Conservation (phyloP, 2,329 filamentous ascomycete species). For the Scedosporium boydii region DNA sequence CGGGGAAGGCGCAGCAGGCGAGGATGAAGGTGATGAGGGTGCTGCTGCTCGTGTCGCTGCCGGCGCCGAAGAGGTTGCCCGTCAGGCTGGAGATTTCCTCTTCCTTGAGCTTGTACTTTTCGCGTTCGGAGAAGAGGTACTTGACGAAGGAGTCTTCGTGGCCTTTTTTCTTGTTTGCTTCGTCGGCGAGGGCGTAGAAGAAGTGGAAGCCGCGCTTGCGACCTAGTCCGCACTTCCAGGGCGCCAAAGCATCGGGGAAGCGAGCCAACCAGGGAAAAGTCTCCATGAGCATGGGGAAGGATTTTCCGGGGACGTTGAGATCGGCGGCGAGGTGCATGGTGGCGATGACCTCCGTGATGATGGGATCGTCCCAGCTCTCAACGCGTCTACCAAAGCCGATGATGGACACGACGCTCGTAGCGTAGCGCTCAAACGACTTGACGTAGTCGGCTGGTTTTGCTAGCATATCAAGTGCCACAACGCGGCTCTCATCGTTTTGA, state of each 20-base stretch:
- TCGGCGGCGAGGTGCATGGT: slow-evolving; percentile 48
- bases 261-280: slow-evolving; percentile 40
- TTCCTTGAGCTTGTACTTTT: slow-evolving; percentile 33
- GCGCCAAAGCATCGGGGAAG: slow-evolving; percentile 37
- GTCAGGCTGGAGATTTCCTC: slow-evolving; percentile 35
- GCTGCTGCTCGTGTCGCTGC: slow-evolving; percentile 7
- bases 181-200: slow-evolving; percentile 41
- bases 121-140: slow-evolving; percentile 35
- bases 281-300: slow-evolving; percentile 47
- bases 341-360: slow-evolving; percentile 50
- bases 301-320: slow-evolving; percentile 42
- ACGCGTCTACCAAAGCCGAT: slow-evolving; percentile 48
- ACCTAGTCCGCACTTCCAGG: slow-evolving; percentile 41
- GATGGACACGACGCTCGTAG: slow-evolving; percentile 43
- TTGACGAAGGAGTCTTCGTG: slow-evolving; percentile 32
- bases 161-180: slow-evolving; percentile 24
- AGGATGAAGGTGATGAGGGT: slow-evolving; percentile 35
- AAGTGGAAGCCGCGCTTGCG: slow-evolving; percentile 37
- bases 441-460: slow-evolving; percentile 16
- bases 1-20: slow-evolving; percentile 38
- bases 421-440: slow-evolving; percentile 28
- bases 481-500: slow-evolving; percentile 12
- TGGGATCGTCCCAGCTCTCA: slow-evolving; percentile 39
- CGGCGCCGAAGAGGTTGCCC: slow-evolving; percentile 33
- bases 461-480: slow-evolving; percentile 18